Evolutionary conservation across 1,284 basidiomycete species (phyloP), one percentile per base, ranked within the genome.

Genomic region (Tilletia horrida): DNA sequence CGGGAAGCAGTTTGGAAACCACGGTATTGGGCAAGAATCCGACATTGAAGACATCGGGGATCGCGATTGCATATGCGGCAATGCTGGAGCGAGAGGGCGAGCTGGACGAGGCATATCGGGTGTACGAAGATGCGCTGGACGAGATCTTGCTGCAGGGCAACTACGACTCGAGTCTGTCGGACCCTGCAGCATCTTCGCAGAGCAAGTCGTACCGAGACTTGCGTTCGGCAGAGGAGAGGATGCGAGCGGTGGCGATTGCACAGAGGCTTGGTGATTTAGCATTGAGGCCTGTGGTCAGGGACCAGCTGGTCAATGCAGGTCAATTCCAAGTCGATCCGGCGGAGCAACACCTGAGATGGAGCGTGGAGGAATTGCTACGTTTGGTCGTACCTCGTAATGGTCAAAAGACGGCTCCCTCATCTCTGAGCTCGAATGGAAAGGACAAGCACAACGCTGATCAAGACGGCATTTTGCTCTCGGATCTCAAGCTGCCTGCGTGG

Each of bases 401-500:
- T 11, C 35, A 40, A 40, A 40, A 40, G 35, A 4, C 11, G 11
- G 35, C 35, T 40, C 4, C 35, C 6, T 40, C 35, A 4, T 6
- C 35, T 69, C 3, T 27, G 6, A 44, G 23, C 29, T n/a, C 13
- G 29, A 59, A 59, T 13, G 16, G 29, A 7, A 40, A 66, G 16
- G 31, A 44, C 63, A 62, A 14, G 55, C 21, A 52, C n/a, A 14
- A 18, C 21, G 6, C 7, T 16, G 52, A n/a, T n/a, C 59, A 52
- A 21, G 69, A 68, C 27, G 73, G 72, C 13, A 67, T 79, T 23
- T 57, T 74, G 1, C 67, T 81, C 0, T 70, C 74, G 1, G 82
- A 83, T 62, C 71, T 83, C 14, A 71, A 75, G n/a, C 72, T 82
- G 16, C 82, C 82, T 2, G 52, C 74, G 2, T 83, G 81, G 82